These are phyloP conservation scores for Leccinum pallidistipes DNA, from an alignment of 1,284 basidiomycete genomes.

Conservation along the genomic window DNA sequence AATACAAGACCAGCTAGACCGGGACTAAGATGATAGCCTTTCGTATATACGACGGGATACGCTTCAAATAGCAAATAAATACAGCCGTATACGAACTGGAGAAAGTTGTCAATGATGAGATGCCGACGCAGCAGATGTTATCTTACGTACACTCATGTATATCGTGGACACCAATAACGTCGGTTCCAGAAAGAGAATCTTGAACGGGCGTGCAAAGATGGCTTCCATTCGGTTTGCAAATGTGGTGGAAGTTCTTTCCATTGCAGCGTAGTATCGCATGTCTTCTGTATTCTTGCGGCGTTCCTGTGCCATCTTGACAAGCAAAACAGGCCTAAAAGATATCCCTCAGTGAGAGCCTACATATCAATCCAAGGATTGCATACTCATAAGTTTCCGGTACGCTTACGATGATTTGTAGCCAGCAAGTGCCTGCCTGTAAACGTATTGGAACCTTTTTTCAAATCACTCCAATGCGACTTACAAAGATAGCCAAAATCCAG, in stretches of 20 bases:
- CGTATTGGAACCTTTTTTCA: slow-evolving; percentile 1
- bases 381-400: slow-evolving; percentile 74
- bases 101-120: slow-evolving; percentile 14
- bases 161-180: slow-evolving; percentile 73
- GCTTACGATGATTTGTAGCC: slow-evolving; percentile 58
- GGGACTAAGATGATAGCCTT: slow-evolving; percentile 51
- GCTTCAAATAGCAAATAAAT: slow-evolving; percentile 63
- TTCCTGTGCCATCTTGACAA: slow-evolving; percentile 46
- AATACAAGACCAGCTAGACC: slow-evolving; percentile 53
- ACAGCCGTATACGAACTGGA: slow-evolving; percentile 61
- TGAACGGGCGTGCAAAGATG: slow-evolving; percentile 62
- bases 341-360: neutral
- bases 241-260: slow-evolving; percentile 45
- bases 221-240: slow-evolving; percentile 45
- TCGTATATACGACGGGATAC: slow-evolving; percentile 56
- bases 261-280: slow-evolving; percentile 54
- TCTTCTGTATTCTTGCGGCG: slow-evolving; percentile 61
- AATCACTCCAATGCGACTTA: slow-evolving; percentile 32
- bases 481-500: slow-evolving; percentile 71
- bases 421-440: slow-evolving; percentile 43
- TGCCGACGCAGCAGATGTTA: slow-evolving; percentile 16
- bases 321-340: slow-evolving; percentile 49
- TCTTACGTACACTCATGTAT: slow-evolving; percentile 58
- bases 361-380: slow-evolving; percentile 16
- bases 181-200: slow-evolving; percentile 72